Base-by-base conservation (phyloP, 2,329 filamentous ascomycete genomes). In the Trichoderma atroviride region DNA sequence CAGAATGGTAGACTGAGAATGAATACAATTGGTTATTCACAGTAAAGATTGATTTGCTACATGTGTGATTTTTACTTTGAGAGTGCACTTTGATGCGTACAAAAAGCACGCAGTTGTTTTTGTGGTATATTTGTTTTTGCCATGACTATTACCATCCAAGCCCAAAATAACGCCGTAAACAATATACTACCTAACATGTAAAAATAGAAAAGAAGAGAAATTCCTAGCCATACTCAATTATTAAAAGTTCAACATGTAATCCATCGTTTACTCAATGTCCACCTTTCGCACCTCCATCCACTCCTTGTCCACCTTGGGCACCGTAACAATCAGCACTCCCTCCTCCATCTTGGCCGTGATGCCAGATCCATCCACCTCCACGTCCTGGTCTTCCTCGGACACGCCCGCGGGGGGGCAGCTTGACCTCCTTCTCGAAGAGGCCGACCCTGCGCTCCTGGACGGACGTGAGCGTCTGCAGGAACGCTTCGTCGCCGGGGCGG, bases 301-400 rank as follows among this genome's bases (percentile, higher is more conserved):
- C 73, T 88, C 88, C 78, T 84, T 87, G 76, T 91, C 88, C 9
- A 87, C 75, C 83, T 93, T 94, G 9, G 92, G 92, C 1, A 96
- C 87, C n/a, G 87, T 89, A n/a, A 96, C 84, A 43, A 90, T 83
- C 73, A 96, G 79, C 1, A 96, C 82, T 5, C 93, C 93, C 76
- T 96, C 91, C 78, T 93, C 91, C 80, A 96, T 85, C 81, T 89
- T 93, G 3, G 92, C 92, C 2, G 84, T 86, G 75, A 96, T 95
- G 29, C 80, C 83, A 60, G 90, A 85, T 1, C 84, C 86, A 74
- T 94, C 90, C 19, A 96, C 82, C 72, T 86, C 84, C 16, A 64
- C 50, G 5, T 64, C 61, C 5, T 37, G 31, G 9, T 89, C 88
- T 35, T 82, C 85, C 19, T 82, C 85, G 50, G 75, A 77, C 3